Evolutionary conservation across 345 rosid species (phyloP).

Genomic region (Mangifera indica): DNA sequence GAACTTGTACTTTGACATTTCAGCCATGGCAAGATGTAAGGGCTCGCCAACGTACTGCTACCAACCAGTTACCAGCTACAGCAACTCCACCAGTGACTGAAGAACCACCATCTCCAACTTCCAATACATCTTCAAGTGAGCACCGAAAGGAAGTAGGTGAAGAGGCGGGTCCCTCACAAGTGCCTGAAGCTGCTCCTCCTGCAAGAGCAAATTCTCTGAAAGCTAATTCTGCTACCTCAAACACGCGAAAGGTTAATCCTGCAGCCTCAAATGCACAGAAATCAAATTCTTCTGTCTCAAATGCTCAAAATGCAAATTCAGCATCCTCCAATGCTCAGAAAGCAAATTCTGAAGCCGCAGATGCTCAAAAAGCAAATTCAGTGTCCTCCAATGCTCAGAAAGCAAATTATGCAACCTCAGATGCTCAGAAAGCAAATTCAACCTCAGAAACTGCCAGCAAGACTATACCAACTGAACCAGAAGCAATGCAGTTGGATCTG

Average conservation of each 20-base stretch:
- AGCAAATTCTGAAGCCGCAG: slow-evolving; percentile 33
- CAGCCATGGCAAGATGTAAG: slow-evolving; percentile 43
- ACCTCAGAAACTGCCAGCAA: slow-evolving; percentile 38
- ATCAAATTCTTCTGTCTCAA: slow-evolving; percentile 17
- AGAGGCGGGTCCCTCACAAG: slow-evolving; percentile 42
- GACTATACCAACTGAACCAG: slow-evolving; percentile 37
- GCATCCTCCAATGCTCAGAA: slow-evolving; percentile 24
- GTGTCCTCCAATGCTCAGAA: slow-evolving; percentile 24
- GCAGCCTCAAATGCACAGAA: slow-evolving; percentile 20
- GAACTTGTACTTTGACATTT: not conserved
- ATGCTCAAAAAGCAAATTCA: slow-evolving; percentile 1
- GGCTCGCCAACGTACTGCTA: slow-evolving; percentile 32
- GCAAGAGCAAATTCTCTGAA: not conserved
- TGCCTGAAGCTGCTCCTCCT: slow-evolving; percentile 35
- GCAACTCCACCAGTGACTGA: slow-evolving; percentile 38
- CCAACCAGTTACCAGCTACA: slow-evolving; percentile 41
- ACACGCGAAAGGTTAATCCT: slow-evolving; percentile 10
- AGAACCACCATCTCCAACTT: slow-evolving; percentile 60
- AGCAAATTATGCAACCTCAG: slow-evolving; percentile 33
- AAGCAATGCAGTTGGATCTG: slow-evolving; percentile 45
- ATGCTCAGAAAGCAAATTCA: not conserved
- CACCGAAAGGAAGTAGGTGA: slow-evolving; percentile 42
- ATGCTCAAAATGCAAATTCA: slow-evolving; percentile 3
- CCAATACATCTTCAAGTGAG: slow-evolving; percentile 74
- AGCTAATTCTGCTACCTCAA: slow-evolving; percentile 14